These are phyloP conservation scores for Heracleum sosnowskyi DNA, from an alignment of 129 eudicot species.

Conservation along the genomic window DNA sequence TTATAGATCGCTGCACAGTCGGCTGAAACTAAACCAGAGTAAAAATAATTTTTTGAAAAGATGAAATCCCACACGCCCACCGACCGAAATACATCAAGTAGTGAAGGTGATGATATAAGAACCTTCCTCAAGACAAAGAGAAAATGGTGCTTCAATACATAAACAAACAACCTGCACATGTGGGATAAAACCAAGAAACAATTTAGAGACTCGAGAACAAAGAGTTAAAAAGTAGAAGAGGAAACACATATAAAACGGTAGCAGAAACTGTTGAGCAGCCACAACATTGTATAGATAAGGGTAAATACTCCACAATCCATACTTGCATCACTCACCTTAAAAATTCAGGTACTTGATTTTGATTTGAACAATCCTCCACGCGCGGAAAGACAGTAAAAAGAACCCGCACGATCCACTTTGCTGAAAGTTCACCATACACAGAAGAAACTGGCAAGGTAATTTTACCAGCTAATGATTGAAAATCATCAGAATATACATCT, in stretches of 20 bases:
- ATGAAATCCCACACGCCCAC: constrained; percentile 91
- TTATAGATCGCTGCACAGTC: constrained; percentile 38
- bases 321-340: constrained; percentile 44
- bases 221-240: background rate
- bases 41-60: constrained; percentile 81
- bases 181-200: constrained; percentile 2
- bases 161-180: constrained; percentile 64
- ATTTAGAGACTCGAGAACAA: background rate
- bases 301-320: background rate
- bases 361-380: constrained; percentile 77
- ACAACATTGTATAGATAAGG: background rate
- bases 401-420: constrained; percentile 89
- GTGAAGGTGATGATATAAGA: constrained; percentile 55
- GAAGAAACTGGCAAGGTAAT: constrained; percentile 49
- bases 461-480: constrained; percentile 42
- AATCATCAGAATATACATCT: constrained; percentile 34
- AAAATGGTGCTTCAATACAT: constrained; percentile 56
- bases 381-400: constrained; percentile 80
- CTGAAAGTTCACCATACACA: constrained; percentile 67
- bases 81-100: constrained; percentile 62
- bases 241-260: background rate
- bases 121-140: constrained; percentile 63
- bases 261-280: constrained; percentile 6
- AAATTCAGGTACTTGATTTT: constrained; percentile 67
- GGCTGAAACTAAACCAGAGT: constrained; percentile 51